Percentiles rank a stretch among this genome's conserved stretches.
Conservation (phyloP, 352 stramenopile species). For the Chrysophaeum taylorii region DNA sequence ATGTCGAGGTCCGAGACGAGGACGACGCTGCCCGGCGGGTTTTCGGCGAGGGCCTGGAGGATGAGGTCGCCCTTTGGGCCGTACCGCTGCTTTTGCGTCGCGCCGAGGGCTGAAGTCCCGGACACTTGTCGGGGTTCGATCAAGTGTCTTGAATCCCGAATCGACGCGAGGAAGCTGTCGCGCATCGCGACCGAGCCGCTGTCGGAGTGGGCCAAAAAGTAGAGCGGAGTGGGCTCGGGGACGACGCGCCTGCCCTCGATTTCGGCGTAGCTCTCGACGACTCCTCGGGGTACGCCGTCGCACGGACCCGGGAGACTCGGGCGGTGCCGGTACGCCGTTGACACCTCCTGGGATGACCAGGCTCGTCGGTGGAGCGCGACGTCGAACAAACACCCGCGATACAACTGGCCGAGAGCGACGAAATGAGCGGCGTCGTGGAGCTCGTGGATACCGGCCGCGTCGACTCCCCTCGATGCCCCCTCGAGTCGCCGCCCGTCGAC, state of each 20-base stretch:
- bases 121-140: too few species aligned
- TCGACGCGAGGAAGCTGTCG: not conserved
- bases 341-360: not conserved
- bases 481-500: not conserved
- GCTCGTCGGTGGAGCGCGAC: not conserved
- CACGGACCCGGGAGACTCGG: too few species aligned
- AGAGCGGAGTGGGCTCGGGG: not conserved
- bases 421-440: not conserved
- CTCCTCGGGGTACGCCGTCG: too few species aligned
- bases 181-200: not conserved
- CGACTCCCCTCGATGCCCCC: not conserved
- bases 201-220: not conserved
- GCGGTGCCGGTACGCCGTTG: not conserved
- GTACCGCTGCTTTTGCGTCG: not conserved
- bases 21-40: not conserved
- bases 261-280: too few species aligned
- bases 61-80: not conserved
- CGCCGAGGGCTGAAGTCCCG: not conserved
- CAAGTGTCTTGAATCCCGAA: too few species aligned
- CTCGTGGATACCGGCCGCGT: not conserved
- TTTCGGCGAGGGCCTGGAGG: not conserved
- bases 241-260: too few species aligned
- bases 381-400: not conserved
- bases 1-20: not conserved
- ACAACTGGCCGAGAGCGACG: not conserved